phyloP scores from a whole-genome alignment of 345 rosid genomes.

The Camelina sativa region DNA sequence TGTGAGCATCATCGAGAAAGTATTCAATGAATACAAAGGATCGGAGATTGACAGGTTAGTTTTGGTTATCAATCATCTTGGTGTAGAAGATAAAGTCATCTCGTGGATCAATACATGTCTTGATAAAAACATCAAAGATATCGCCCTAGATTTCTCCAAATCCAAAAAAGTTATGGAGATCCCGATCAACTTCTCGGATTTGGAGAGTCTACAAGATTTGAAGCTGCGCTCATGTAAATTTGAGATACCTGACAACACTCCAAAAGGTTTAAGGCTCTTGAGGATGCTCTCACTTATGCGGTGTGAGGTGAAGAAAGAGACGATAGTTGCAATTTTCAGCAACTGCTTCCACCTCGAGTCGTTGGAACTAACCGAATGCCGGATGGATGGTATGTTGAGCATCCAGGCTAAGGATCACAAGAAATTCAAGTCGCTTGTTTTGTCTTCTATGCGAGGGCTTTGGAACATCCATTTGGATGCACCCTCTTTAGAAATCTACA shows the following conservation, averaged over 20 bases:
- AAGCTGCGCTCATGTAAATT: constrained; percentile 10
- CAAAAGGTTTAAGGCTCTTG: constrained; percentile 12
- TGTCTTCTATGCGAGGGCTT: not conserved
- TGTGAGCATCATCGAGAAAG: not conserved
- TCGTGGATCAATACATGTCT: not conserved
- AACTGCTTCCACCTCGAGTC: constrained; percentile 14
- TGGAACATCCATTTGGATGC: not conserved
- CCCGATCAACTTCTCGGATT: not conserved
- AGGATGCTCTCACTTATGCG: constrained; percentile 9
- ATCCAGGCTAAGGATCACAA: not conserved
- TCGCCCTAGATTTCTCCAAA: constrained; percentile 29
- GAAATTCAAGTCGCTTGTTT: constrained; percentile 1
- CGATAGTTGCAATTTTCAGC: constrained; percentile 13
- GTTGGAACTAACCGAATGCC: constrained; percentile 10
- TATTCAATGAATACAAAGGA: constrained; percentile 6
- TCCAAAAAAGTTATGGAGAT: not conserved
- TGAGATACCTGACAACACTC: not conserved
- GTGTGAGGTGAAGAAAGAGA: not conserved
- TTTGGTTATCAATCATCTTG: not conserved
- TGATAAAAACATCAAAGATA: constrained; percentile 5
- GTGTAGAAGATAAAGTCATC: not conserved
- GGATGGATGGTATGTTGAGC: not conserved
- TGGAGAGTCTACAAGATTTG: not conserved
- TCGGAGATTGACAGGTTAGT: constrained; percentile 2
- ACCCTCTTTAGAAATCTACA: constrained; percentile 20